A percentile compares a stretch with the other conserved stretches of the same genome.
Evolutionary conservation across 23 red algal species (phyloP).

Genomic region (Gracilariopsis chorda): DNA sequence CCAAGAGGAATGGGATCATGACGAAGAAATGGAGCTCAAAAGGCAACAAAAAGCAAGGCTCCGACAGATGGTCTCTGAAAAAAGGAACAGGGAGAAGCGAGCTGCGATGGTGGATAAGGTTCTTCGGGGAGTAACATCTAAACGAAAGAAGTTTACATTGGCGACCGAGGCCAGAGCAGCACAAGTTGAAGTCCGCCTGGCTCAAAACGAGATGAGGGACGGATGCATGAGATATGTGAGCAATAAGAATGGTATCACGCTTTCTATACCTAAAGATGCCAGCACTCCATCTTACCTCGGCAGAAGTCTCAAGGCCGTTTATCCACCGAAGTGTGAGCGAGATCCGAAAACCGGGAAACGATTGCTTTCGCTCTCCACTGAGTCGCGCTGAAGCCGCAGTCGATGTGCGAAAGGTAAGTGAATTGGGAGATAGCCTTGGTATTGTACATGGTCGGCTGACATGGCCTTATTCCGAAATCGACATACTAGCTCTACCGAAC

Average conservation of each 20-base stretch:
- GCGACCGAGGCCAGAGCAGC: constrained; percentile 55
- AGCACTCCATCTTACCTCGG: constrained; percentile 5
- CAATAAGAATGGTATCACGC: constrained; percentile 21
- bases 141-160: constrained; percentile 66
- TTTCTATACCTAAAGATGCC: constrained; percentile 54
- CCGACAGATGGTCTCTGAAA: constrained; percentile 72
- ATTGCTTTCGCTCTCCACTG: no score
- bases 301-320: constrained; percentile 38
- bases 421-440: no score
- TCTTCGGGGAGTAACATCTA: constrained; percentile 71
- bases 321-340: constrained; percentile 35
- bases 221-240: constrained; percentile 60
- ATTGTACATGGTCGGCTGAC: no score
- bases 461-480: no score
- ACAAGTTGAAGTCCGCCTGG: constrained; percentile 38
- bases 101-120: constrained; percentile 81
- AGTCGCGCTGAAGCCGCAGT: no score
- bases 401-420: no score
- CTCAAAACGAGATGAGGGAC: constrained; percentile 54
- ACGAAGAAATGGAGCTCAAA: constrained; percentile 69
- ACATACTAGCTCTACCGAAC: no score
- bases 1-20: constrained; percentile 49
- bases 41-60: constrained; percentile 70
- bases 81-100: constrained; percentile 78
- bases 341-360: constrained; percentile 64